These are phyloP conservation scores for Rhypophila decipiens DNA, from an alignment of 495 filamentous ascomycete genomes.

Conservation along the genomic window DNA sequence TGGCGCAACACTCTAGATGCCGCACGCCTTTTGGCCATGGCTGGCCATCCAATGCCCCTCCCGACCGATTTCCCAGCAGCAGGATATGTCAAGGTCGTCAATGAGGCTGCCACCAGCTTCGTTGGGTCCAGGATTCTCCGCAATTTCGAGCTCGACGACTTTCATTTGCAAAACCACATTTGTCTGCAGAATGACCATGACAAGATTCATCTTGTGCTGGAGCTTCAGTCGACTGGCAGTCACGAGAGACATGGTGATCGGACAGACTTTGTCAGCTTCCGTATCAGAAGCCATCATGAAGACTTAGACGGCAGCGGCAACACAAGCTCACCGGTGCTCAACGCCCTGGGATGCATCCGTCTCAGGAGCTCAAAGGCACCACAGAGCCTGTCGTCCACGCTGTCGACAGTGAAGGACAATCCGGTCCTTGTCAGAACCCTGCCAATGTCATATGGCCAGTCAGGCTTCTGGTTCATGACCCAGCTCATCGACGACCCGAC, in stretches of 20 bases:
- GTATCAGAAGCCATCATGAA: constrained; percentile 3
- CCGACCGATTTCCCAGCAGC: constrained; percentile 1
- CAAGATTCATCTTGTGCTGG: not conserved
- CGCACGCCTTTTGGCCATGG: constrained; percentile 1
- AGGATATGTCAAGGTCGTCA: constrained; percentile 6
- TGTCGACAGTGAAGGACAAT: not conserved
- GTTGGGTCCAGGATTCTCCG: constrained; percentile 1
- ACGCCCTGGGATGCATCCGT: not conserved
- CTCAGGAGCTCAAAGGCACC: not conserved
- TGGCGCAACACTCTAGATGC: constrained; percentile 5
- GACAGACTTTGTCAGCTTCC: constrained; percentile 10
- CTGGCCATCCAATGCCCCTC: not conserved
- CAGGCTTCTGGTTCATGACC: constrained; percentile 36
- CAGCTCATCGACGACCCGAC: constrained; percentile 28
- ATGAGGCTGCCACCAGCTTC: constrained; percentile 4
- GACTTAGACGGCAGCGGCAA: not conserved
- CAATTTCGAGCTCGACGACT: constrained; percentile 7
- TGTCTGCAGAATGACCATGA: not conserved
- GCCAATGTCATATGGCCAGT: constrained; percentile 32
- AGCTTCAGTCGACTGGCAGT: constrained; percentile 5
- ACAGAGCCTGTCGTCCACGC: not conserved
- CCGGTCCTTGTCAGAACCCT: constrained; percentile 3
- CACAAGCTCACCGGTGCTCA: not conserved
- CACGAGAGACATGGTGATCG: constrained; percentile 8
- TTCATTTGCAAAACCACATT: constrained; percentile 5